Percentiles rank a stretch among this genome's conserved stretches.
Conservation (phyloP, 2,329 filamentous ascomycete genomes). For the Exophiala mesophila region DNA sequence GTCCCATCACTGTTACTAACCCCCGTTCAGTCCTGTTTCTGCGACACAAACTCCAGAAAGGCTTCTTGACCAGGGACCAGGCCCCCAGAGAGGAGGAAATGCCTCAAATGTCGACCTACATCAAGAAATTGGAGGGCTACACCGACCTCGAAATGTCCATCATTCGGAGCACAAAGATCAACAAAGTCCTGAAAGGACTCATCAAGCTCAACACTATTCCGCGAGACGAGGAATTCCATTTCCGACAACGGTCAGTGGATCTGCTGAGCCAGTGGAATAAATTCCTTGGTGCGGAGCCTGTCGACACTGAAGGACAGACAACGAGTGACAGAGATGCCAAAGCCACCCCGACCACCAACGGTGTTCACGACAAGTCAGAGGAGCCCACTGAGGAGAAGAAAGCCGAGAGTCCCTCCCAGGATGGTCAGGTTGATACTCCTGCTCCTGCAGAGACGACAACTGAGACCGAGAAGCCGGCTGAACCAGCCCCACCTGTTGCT, state of each 20-base stretch:
- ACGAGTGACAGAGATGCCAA: conserved; percentile 43
- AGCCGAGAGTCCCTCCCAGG: conserved; percentile 13
- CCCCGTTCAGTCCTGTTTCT: conserved; percentile 69
- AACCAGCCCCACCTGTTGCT: conserved; percentile 24
- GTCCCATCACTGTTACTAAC: conserved; percentile 18
- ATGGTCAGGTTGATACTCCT: conserved; percentile 22
- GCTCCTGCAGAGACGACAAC: conserved; percentile 30
- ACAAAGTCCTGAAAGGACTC: conserved; percentile 95
- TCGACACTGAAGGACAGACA: conserved; percentile 26
- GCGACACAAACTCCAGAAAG: conserved; percentile 90
- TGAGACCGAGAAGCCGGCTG: conserved; percentile 27
- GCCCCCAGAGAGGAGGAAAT: conserved; percentile 72
- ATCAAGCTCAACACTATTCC: conserved; percentile 82
- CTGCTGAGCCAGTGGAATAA: conserved; percentile 88
- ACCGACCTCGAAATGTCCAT: conserved; percentile 78
- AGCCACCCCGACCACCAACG: conserved; percentile 32
- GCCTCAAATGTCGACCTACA: conserved; percentile 41
- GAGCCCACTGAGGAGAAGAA: conserved; percentile 32
- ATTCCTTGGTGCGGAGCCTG: conserved; percentile 61
- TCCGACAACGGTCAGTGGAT: conserved; percentile 75
- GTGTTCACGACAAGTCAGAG: conserved; percentile 31
- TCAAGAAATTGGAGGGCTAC: conserved; percentile 72
- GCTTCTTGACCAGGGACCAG: conserved; percentile 78
- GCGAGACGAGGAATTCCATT: conserved; percentile 79
- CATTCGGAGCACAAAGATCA: conserved; percentile 89